phyloP scores from a whole-genome alignment of 2,329 filamentous ascomycete genomes.

The Calonectria hongkongensis region DNA sequence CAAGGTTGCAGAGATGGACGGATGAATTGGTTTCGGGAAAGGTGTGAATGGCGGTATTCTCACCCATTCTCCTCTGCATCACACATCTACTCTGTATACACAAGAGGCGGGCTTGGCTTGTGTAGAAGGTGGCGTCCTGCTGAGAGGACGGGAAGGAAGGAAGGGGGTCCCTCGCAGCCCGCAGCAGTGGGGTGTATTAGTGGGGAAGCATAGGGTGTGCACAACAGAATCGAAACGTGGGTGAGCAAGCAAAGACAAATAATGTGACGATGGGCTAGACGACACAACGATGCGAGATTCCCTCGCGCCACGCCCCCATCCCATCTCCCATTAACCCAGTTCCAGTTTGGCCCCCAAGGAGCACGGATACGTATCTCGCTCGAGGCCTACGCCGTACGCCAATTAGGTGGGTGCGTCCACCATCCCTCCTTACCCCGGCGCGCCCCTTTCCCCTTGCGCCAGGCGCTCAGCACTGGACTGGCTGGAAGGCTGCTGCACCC shows the following conservation, averaged over 20 bases:
- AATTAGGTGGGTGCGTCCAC: constrained; percentile 28
- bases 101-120: constrained; percentile 23
- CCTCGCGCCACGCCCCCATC: constrained; percentile 31
- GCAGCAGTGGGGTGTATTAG: neutral
- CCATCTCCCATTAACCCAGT: constrained; percentile 11
- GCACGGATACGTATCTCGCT: constrained; percentile 23
- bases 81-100: constrained; percentile 12
- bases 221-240: constrained; percentile 32
- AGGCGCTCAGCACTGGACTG: constrained; percentile 45
- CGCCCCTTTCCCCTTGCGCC: constrained; percentile 49
- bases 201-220: constrained; percentile 6
- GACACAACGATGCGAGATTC: constrained; percentile 38
- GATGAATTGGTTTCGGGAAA: constrained; percentile 42
- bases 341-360: constrained; percentile 16
- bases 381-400: constrained; percentile 24
- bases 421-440: constrained; percentile 13
- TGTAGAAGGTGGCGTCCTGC: constrained; percentile 37
- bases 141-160: constrained; percentile 31
- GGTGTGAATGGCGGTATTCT: constrained; percentile 13
- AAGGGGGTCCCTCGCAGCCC: constrained; percentile 23
- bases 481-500: constrained; percentile 44
- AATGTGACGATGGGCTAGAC: constrained; percentile 35
- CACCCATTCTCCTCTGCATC: constrained; percentile 13
- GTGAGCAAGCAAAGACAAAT: constrained; percentile 38
- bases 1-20: constrained; percentile 43